A percentile compares a stretch with the other conserved stretches of the same genome.
These are phyloP conservation scores for Aspergillus luchuensis DNA, from an alignment of 2,329 filamentous ascomycete species.

Conservation along the genomic window DNA sequence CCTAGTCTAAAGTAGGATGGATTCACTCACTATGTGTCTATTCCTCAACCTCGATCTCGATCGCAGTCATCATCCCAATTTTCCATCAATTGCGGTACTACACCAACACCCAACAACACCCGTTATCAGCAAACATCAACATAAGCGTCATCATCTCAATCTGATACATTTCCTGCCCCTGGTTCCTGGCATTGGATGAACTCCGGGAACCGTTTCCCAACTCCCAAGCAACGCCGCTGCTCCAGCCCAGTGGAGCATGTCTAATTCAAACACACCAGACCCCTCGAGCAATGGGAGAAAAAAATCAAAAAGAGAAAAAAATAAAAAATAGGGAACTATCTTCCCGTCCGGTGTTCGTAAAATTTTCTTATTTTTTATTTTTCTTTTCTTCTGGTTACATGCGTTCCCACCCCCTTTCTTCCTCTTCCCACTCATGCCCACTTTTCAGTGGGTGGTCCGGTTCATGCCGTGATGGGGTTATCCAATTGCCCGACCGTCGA, in stretches of 20 bases:
- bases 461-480: not conserved
- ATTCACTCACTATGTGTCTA: too few species aligned
- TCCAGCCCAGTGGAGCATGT: constrained; percentile 29
- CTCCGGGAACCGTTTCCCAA: constrained; percentile 12
- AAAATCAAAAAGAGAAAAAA: too few species aligned
- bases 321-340: constrained; percentile 19
- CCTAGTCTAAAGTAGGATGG: too few species aligned
- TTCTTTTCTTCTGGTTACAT: not conserved
- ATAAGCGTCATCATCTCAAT: not conserved
- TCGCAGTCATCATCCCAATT: not conserved
- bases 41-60: not conserved
- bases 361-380: not conserved
- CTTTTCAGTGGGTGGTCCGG: constrained; percentile 9
- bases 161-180: not conserved
- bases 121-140: not conserved
- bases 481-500: constrained; percentile 13
- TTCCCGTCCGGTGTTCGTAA: constrained; percentile 16
- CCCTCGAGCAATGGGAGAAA: constrained; percentile 5
- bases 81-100: not conserved
- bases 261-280: constrained; percentile 38
- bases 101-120: not conserved
- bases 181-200: not conserved
- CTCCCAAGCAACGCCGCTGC: constrained; percentile 27
- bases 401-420: not conserved
- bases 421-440: constrained; percentile 2